Base-by-base conservation (phyloP, 208 protist species). In the Crithidia fasciculata region DNA sequence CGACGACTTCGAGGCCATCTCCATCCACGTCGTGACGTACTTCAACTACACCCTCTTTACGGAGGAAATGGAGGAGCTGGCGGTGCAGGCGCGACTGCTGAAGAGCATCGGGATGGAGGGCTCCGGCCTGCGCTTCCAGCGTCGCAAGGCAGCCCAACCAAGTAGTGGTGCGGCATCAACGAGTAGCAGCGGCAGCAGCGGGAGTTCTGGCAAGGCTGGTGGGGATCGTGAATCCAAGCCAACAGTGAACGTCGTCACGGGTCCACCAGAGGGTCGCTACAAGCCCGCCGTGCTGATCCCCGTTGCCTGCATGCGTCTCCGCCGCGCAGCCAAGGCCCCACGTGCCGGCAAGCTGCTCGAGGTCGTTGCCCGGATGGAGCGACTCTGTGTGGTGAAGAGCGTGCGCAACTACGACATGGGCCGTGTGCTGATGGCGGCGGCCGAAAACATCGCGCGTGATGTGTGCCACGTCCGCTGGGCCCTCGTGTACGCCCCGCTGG, bases 11-110 rank as follows among this genome's bases (percentile, higher is more conserved):
- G 82, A 90, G n/a, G 55, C 73, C 40, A 56, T 77, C 43, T 74
- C 76, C 18, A 37, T 85, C 18, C 85, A 90, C 76, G 69, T 87
- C 41, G 79, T 90, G 49, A 72, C 69, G 18, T 90, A 90, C 69
- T 86, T 72, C 54, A 83, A 72, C 72, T 80, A 64, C 62, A 81
- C 57, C 59, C 69, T 52, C 18, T 74, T 62, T 37, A 75, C 28
- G 50, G 60, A 76, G 45, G 72, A 80, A 43, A 73, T 80, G 67
- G 57, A 49, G 53, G 69, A 83, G 56, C 37, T 81, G 56, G 58
- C 54, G 45, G 71, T 74, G 49, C 66, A 73, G 53, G 69, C 66
- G 43, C 67, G 74, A n/a, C 57, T 79, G 52, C 39, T 66, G 47
- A 60, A 45, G 55, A 79, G 68, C 49, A 80, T 72, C 47, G 75